Percentiles rank a stretch among this genome's conserved stretches.
phyloP scores from a whole-genome alignment of 345 rosid genomes.

The Hypericum perforatum region DNA sequence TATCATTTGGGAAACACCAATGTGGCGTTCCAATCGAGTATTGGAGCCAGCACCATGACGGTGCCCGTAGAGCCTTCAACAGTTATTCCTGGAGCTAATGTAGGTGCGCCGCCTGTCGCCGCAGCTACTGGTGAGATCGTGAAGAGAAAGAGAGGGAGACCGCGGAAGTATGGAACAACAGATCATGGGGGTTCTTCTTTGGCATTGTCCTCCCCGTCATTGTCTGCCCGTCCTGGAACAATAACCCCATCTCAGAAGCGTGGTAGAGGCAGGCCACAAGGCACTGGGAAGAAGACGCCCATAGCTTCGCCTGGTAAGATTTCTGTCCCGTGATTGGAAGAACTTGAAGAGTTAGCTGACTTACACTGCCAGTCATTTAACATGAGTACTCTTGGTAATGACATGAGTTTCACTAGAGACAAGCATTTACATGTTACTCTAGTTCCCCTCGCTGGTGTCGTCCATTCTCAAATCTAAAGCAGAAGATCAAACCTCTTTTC shows the following conservation, averaged over 20 bases:
- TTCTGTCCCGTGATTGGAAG: not conserved
- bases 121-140: constrained; percentile 39
- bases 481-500: too few species aligned
- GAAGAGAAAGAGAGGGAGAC: constrained; percentile 83
- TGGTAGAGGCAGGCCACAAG: constrained; percentile 90
- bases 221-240: constrained; percentile 46
- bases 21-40: constrained; percentile 50
- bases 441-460: too few species aligned
- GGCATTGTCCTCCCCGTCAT: constrained; percentile 55
- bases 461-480: too few species aligned
- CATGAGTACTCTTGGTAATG: not conserved
- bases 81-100: constrained; percentile 44
- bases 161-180: constrained; percentile 76
- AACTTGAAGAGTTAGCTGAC: not conserved
- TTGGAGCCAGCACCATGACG: constrained; percentile 37
- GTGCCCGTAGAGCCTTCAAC: constrained; percentile 47
- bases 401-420: too few species aligned
- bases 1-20: constrained; percentile 39
- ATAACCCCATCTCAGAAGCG: constrained; percentile 58
- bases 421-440: too few species aligned
- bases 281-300: constrained; percentile 64
- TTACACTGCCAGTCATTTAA: not conserved
- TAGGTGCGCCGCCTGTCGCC: constrained; percentile 32
- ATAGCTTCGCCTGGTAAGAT: constrained; percentile 53
- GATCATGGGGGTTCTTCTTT: constrained; percentile 57